Conservation (phyloP, 768 basidiomycete species). For the Mycena rosella region DNA sequence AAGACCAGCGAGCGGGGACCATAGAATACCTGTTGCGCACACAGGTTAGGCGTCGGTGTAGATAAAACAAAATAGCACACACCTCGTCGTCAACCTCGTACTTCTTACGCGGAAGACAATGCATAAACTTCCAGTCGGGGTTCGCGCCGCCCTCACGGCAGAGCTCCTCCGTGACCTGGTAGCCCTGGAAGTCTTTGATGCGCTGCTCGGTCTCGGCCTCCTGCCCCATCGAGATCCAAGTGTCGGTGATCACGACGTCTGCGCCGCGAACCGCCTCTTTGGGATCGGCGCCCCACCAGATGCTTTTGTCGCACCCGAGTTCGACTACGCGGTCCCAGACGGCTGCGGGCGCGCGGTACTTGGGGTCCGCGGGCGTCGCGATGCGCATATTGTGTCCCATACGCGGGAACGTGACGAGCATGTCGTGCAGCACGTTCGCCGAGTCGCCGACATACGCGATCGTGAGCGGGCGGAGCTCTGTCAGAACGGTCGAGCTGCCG, state of each 20-base stretch:
- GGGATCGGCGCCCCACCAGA: slow-evolving; percentile 84
- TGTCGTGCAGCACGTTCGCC: slow-evolving; percentile 96
- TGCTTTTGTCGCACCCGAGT: slow-evolving; percentile 77
- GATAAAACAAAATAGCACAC: slow-evolving; percentile 32
- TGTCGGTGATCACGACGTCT: slow-evolving; percentile 97
- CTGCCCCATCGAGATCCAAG: slow-evolving; percentile 99
- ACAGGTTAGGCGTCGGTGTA: not conserved
- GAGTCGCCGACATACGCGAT: slow-evolving; percentile 95
- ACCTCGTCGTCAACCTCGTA: slow-evolving; percentile 98
- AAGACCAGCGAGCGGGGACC: slow-evolving; percentile 93
- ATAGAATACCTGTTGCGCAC: slow-evolving; percentile 81
- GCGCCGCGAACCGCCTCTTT: slow-evolving; percentile 90
- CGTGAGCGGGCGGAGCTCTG: slow-evolving; percentile 81
- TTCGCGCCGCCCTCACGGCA: slow-evolving; percentile 87
- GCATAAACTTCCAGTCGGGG: slow-evolving; percentile 93
- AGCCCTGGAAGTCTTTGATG: slow-evolving; percentile 88
- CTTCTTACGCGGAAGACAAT: slow-evolving; percentile 93
- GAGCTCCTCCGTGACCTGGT: slow-evolving; percentile 92
- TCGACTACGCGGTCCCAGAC: slow-evolving; percentile 89
- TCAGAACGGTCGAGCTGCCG: slow-evolving; percentile 46
- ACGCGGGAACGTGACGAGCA: slow-evolving; percentile 95
- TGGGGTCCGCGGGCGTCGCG: slow-evolving; percentile 75
- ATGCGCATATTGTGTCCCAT: slow-evolving; percentile 89
- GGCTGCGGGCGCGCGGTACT: slow-evolving; percentile 74
- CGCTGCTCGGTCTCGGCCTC: slow-evolving; percentile 93